phyloP scores from a whole-genome alignment of 768 basidiomycete genomes.

The Hortiboletus campestris region DNA sequence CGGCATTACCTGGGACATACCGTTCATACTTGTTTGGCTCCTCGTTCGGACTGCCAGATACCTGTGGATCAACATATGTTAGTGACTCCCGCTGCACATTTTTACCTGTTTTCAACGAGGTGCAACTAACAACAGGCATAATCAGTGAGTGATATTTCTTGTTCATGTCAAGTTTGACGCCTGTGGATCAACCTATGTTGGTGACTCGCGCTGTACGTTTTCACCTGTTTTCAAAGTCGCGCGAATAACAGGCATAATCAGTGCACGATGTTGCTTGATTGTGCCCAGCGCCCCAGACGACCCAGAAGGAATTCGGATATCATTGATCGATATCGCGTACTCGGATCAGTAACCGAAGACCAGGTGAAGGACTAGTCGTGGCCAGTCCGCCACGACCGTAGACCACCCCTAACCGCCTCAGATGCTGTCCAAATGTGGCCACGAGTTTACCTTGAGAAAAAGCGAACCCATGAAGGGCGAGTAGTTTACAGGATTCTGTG shows the following conservation, averaged over 20 bases:
- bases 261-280: neutral
- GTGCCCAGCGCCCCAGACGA: neutral
- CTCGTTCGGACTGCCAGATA: neutral
- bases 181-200: neutral
- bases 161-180: neutral
- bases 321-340: neutral
- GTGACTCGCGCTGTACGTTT: neutral
- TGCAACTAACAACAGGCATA: neutral
- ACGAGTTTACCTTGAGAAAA: neutral
- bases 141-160: neutral
- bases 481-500: neutral
- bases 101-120: neutral
- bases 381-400: too few relatives aligned
- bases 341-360: too few relatives aligned
- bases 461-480: neutral
- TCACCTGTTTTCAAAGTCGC: neutral
- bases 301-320: neutral
- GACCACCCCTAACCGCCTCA: too few relatives aligned
- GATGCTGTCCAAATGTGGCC: neutral
- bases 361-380: too few relatives aligned
- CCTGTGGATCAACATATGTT: neutral
- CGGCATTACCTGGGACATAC: neutral
- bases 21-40: neutral
- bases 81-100: neutral
- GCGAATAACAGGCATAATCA: neutral